These are phyloP conservation scores for Saccharomycopsis fermentans DNA, from an alignment of 805 yeast species.

Conservation along the genomic window DNA sequence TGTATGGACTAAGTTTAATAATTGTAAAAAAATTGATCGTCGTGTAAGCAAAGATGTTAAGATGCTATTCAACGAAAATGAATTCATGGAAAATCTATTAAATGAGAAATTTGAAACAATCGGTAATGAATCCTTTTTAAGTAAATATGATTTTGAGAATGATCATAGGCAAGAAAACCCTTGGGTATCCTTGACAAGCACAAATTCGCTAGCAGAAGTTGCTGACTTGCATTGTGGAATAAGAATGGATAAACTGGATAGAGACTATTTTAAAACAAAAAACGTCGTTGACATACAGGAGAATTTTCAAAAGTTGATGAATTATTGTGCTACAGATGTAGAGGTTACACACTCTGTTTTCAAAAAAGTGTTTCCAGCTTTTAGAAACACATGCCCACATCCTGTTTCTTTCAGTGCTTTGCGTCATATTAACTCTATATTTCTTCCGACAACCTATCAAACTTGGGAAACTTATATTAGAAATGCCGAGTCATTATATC, in stretches of 20 bases:
- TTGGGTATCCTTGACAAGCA: constrained; percentile 70
- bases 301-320: constrained; percentile 51
- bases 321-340: constrained; percentile 84
- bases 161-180: constrained; percentile 51
- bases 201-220: constrained; percentile 73
- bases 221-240: constrained; percentile 70
- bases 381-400: constrained; percentile 66
- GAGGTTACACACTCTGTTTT: constrained; percentile 62
- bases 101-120: constrained; percentile 14
- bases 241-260: constrained; percentile 49
- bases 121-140: constrained; percentile 19
- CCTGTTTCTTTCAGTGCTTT: constrained; percentile 91
- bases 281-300: constrained; percentile 45
- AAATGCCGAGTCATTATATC: constrained; percentile 57
- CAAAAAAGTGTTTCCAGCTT: constrained; percentile 58
- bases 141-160: constrained; percentile 24
- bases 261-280: constrained; percentile 53
- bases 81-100: constrained; percentile 7
- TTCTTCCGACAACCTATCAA: constrained; percentile 62
- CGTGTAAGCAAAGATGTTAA: constrained; percentile 8
- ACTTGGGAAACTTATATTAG: constrained; percentile 67
- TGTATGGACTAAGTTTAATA: constrained; percentile 54
- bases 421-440: constrained; percentile 57
- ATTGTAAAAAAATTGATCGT: constrained; percentile 20
- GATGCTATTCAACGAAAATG: constrained; percentile 21